Evolutionary conservation across 2,329 filamentous ascomycete genomes (phyloP).

Genomic region (Teratosphaeriaceae sp.): DNA sequence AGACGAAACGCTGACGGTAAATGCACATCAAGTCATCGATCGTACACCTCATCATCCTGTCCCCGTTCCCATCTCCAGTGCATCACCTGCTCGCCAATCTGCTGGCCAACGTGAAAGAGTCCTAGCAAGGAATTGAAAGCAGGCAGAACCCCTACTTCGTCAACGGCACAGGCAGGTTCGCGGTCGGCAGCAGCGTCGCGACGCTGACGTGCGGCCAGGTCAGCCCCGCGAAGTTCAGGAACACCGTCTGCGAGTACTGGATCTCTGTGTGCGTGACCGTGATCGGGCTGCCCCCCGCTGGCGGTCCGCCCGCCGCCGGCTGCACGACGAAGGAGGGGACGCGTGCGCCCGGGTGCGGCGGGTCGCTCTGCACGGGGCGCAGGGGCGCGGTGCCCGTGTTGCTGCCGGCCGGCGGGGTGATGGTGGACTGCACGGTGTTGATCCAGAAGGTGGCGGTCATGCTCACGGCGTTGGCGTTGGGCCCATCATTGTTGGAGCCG

Average conservation of each 20-base stretch:
- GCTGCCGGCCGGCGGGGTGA: slow-evolving; percentile 15
- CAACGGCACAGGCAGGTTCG: no score
- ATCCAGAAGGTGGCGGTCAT: slow-evolving; percentile 29
- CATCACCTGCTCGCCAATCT: no score
- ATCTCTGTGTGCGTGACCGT: slow-evolving; percentile 27
- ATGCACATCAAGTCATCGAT: no score
- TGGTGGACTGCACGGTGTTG: slow-evolving; percentile 21
- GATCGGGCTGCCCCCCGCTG: slow-evolving; percentile 9
- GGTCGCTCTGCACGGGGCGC: neutral
- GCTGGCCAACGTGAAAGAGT: no score
- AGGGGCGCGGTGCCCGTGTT: slow-evolving; percentile 10
- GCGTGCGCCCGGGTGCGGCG: neutral
- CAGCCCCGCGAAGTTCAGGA: slow-evolving; percentile 23
- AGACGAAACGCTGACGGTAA: no score
- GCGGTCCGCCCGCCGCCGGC: slow-evolving; percentile 13
- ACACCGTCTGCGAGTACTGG: slow-evolving; percentile 33
- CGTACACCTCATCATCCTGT: no score
- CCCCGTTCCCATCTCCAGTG: no score
- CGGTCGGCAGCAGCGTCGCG: slow-evolving; percentile 17
- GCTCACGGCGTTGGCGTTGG: slow-evolving; percentile 22
- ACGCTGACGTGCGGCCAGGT: slow-evolving; percentile 26
- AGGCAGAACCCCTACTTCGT: no score
- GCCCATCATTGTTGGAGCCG: slow-evolving; percentile 12
- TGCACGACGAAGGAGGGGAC: slow-evolving; percentile 14
- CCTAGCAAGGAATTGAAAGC: no score